Evolutionary conservation across 108 stramenopile genomes (phyloP).

Genomic region (Poteriospumella lacustris): DNA sequence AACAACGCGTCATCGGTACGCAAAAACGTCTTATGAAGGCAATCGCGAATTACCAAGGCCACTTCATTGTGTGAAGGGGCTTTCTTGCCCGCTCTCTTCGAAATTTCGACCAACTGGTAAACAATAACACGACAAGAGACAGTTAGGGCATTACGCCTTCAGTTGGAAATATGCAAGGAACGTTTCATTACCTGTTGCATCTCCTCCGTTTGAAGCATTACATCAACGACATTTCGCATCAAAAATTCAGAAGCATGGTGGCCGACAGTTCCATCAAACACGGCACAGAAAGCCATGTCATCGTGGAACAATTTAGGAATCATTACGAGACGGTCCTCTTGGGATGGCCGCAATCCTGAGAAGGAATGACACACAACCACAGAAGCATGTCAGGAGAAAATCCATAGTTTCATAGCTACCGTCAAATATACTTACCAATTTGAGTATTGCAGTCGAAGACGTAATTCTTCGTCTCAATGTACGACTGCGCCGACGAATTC

Average conservation of each 20-base stretch:
- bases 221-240: background rate
- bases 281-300: background rate
- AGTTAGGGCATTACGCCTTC: too few species aligned
- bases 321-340: constrained; percentile 5
- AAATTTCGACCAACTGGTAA: too few species aligned
- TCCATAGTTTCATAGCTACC: too few species aligned
- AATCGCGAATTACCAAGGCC: background rate
- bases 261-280: constrained; percentile 37
- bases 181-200: background rate
- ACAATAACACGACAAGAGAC: too few species aligned
- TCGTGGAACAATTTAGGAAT: background rate
- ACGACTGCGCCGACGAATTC: too few species aligned
- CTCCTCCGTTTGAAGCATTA: background rate
- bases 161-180: too few species aligned
- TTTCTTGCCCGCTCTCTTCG: too few species aligned
- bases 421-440: too few species aligned
- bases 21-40: background rate
- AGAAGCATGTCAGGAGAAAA: too few species aligned
- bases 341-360: constrained; percentile 1
- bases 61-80: too few species aligned
- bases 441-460: too few species aligned
- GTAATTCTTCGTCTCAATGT: too few species aligned
- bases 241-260: constrained; percentile 17
- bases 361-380: background rate
- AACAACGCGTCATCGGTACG: background rate